These are phyloP conservation scores for Acanthochlamys bracteata DNA, from an alignment of 106 monocot species.

Conservation along the genomic window DNA sequence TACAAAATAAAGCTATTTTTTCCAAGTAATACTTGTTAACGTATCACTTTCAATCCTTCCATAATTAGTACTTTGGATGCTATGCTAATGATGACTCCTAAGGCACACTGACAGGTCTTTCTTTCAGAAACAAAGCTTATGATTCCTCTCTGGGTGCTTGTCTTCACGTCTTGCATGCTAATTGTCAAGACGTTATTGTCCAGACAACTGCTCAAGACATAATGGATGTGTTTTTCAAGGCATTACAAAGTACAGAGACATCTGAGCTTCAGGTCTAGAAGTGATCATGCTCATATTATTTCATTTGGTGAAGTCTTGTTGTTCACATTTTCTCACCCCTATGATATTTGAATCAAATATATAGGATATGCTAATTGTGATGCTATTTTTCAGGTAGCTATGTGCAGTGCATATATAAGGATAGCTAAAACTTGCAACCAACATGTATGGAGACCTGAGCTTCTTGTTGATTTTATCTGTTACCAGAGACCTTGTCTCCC, in stretches of 20 bases:
- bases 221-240: conserved; percentile 43
- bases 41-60: no score
- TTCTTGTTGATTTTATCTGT: conserved; percentile 46
- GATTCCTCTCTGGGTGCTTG: conserved; percentile 78
- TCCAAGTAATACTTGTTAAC: no score
- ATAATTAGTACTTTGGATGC: no score
- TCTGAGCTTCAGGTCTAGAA: conserved; percentile 69
- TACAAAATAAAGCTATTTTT: no score
- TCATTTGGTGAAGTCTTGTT: no score
- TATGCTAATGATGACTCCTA: no score
- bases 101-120: conserved; percentile 17
- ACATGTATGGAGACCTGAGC: conserved; percentile 69
- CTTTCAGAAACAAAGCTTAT: conserved; percentile 59
- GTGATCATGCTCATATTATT: no score
- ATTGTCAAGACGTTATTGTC: conserved; percentile 58
- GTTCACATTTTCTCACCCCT: not conserved
- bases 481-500: conserved; percentile 48
- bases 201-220: conserved; percentile 71
- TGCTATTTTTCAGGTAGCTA: conserved; percentile 43
- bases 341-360: not conserved
- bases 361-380: not conserved
- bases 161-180: conserved; percentile 67
- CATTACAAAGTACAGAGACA: conserved; percentile 53
- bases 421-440: conserved; percentile 61
- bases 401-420: conserved; percentile 76